Conservation (phyloP, 2,329 filamentous ascomycete genomes). For the Reticulascus tulasneorum region DNA sequence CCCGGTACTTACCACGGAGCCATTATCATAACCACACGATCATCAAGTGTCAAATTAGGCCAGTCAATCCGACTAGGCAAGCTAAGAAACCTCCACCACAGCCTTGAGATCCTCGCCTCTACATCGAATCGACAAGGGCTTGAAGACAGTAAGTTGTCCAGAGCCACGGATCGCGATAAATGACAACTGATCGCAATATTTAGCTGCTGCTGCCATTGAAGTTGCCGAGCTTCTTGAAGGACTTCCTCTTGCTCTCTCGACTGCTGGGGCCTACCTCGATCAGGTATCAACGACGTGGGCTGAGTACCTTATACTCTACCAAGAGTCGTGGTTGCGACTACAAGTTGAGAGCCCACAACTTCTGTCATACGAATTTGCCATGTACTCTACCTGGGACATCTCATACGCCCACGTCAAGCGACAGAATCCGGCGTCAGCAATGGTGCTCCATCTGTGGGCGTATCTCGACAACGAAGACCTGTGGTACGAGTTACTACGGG, state of each 20-base stretch:
- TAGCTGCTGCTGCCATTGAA: conserved; percentile 23
- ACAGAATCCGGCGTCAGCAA: conserved; percentile 22
- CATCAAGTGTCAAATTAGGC: conserved; percentile 27
- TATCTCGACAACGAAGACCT: conserved; percentile 39
- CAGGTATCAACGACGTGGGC: conserved; percentile 28
- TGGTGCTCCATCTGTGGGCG: conserved; percentile 36
- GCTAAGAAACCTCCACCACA: conserved; percentile 24
- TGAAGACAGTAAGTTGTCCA: conserved; percentile 19
- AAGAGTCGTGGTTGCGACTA: conserved; percentile 31
- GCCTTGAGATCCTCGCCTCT: conserved; percentile 25
- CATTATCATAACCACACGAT: conserved; percentile 36
- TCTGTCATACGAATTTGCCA: conserved; percentile 23
- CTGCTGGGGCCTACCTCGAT: conserved; percentile 39
- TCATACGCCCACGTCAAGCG: conserved; percentile 31
- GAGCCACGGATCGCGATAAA: too few species aligned
- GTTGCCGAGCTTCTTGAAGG: conserved; percentile 35
- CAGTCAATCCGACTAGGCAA: conserved; percentile 25
- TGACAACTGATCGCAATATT: too few species aligned
- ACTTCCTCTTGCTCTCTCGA: conserved; percentile 41
- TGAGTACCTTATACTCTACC: conserved; percentile 36
- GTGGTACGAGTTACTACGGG: conserved; percentile 37
- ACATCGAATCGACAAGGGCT: conserved; percentile 20
- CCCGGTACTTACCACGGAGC: conserved; percentile 31
- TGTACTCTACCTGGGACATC: conserved; percentile 35
- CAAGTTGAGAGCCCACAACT: conserved; percentile 24